phyloP scores from a whole-genome alignment of 1,139 yeast species.

The Ogataea hybrid region DNA sequence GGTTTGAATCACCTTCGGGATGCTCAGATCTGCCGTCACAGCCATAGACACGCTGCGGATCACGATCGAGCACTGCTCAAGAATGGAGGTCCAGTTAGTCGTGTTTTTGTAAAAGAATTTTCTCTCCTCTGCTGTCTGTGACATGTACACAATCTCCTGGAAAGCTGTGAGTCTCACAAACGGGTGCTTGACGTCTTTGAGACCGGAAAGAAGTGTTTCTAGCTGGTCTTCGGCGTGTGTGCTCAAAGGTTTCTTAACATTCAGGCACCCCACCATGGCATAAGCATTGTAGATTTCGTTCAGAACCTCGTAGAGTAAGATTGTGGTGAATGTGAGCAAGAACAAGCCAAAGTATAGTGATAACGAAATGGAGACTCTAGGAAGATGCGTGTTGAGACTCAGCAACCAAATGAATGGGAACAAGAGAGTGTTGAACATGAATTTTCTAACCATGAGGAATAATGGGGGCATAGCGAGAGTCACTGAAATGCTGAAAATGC shows the following conservation, averaged over 20 bases:
- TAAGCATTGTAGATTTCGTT: slow-evolving; percentile 70
- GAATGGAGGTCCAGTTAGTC: slow-evolving; percentile 50
- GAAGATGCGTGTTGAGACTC: slow-evolving; percentile 37
- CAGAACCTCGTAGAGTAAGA: slow-evolving; percentile 57
- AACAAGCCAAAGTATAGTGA: slow-evolving; percentile 38
- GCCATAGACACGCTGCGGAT: slow-evolving; percentile 47
- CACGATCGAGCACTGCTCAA: slow-evolving; percentile 58
- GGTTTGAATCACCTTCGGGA: slow-evolving; percentile 23
- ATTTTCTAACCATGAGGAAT: slow-evolving; percentile 44
- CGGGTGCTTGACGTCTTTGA: slow-evolving; percentile 50
- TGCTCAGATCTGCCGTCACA: slow-evolving; percentile 33
- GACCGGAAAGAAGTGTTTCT: slow-evolving; percentile 71
- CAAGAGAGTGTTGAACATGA: slow-evolving; percentile 42
- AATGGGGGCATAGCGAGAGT: slow-evolving; percentile 42
- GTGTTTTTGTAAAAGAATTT: slow-evolving; percentile 51
- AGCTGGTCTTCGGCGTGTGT: slow-evolving; percentile 69
- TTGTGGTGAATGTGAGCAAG: slow-evolving; percentile 40
- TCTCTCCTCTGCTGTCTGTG: slow-evolving; percentile 50
- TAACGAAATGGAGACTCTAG: slow-evolving; percentile 40
- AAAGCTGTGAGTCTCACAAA: slow-evolving; percentile 67
- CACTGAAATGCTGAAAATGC: slow-evolving; percentile 36
- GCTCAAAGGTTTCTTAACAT: slow-evolving; percentile 69
- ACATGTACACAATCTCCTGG: slow-evolving; percentile 66
- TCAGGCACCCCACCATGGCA: slow-evolving; percentile 79
- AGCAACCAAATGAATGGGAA: slow-evolving; percentile 29